Conservation (phyloP, 2,329 filamentous ascomycete species). For the Fusarium buharicum region DNA sequence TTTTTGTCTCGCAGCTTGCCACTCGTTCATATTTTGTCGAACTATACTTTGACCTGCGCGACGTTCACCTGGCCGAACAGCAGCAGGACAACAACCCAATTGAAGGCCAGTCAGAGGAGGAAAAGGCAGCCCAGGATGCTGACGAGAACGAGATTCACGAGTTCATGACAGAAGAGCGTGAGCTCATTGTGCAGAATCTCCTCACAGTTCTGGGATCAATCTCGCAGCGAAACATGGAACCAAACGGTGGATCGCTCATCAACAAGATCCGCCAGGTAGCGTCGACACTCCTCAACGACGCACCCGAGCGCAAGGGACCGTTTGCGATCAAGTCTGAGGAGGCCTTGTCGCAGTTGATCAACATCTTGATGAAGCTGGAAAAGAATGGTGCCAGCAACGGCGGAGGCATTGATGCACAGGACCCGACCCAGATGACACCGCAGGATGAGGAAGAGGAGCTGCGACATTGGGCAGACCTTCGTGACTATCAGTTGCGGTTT, state of each 20-base stretch:
- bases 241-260: constrained; percentile 72
- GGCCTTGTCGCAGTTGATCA: constrained; percentile 76
- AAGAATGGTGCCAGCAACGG: constrained; percentile 60
- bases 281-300: constrained; percentile 76
- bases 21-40: constrained; percentile 88
- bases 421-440: constrained; percentile 55
- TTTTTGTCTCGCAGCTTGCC: constrained; percentile 82
- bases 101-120: constrained; percentile 51
- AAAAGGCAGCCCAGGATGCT: constrained; percentile 52
- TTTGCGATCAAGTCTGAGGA: constrained; percentile 71
- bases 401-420: constrained; percentile 46
- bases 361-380: constrained; percentile 79
- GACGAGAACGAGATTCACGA: constrained; percentile 64
- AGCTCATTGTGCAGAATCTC: constrained; percentile 83
- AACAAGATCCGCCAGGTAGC: constrained; percentile 88
- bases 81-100: constrained; percentile 51
- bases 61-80: constrained; percentile 67
- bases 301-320: constrained; percentile 61
- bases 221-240: constrained; percentile 85
- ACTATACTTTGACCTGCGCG: constrained; percentile 81
- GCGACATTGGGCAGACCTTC: constrained; percentile 79
- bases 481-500: constrained; percentile 81
- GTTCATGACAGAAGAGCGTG: constrained; percentile 78
- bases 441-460: constrained; percentile 81
- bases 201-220: constrained; percentile 79